Conservation (phyloP, 202 grass and related monocot species). For the Setaria viridis region DNA sequence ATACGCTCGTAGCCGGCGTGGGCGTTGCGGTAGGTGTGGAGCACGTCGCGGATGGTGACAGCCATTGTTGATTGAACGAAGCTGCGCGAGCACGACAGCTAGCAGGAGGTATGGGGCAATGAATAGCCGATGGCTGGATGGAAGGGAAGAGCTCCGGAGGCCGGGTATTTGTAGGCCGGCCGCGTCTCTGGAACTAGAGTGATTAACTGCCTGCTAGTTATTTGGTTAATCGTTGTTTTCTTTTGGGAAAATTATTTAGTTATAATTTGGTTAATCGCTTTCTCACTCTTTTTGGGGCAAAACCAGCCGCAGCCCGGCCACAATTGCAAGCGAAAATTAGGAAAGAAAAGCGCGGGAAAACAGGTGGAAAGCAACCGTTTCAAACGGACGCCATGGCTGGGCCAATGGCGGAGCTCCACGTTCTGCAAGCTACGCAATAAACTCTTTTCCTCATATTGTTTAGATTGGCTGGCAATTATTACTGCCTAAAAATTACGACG, state of each 20-base stretch:
- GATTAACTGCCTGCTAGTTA: background rate
- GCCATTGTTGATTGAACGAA: background rate
- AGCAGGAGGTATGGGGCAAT: background rate
- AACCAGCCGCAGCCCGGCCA: background rate
- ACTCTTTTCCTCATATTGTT: background rate
- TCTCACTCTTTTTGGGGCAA: background rate
- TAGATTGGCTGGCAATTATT: background rate
- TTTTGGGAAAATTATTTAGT: no score
- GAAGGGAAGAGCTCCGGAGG: background rate
- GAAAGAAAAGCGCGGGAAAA: background rate
- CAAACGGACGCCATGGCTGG: background rate
- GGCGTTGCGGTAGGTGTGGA: conserved; percentile 41
- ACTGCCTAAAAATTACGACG: background rate
- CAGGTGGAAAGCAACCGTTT: background rate
- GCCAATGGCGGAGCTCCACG: background rate
- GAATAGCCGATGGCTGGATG: background rate
- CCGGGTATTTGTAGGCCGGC: background rate
- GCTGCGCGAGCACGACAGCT: no score
- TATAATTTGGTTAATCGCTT: background rate
- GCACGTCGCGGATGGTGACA: conserved; percentile 39
- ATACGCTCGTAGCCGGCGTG: conserved; percentile 44
- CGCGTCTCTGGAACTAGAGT: background rate
- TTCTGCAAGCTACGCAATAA: background rate
- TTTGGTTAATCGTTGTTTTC: background rate
- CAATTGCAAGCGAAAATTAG: background rate